Conservation (phyloP, 2,329 filamentous ascomycete genomes). For the Ascochyta viciae-villosae region DNA sequence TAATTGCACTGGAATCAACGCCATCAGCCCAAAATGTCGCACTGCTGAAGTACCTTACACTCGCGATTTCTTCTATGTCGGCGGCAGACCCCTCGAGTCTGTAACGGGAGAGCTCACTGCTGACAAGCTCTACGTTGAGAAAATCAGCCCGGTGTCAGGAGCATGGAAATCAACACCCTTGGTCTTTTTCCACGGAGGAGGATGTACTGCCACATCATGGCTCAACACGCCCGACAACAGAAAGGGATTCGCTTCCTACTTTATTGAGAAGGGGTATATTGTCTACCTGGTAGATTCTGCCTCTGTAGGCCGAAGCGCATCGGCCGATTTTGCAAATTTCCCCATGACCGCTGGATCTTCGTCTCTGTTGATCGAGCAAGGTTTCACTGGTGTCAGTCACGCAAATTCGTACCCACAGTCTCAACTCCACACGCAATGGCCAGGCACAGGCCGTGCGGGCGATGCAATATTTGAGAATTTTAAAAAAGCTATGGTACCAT, state of each 20-base stretch:
- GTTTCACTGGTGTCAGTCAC: conserved; percentile 9
- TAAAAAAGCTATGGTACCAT: conserved; percentile 8
- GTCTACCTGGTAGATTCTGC: conserved; percentile 16
- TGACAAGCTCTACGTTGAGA: conserved; percentile 22
- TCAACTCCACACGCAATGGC: conserved; percentile 16
- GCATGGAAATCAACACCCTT: conserved; percentile 14
- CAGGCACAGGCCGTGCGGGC: conserved; percentile 4
- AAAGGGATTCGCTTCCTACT: conserved; percentile 14
- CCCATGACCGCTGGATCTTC: conserved; percentile 5
- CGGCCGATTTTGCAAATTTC: conserved; percentile 6
- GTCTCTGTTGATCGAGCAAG: not conserved
- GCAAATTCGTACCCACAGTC: conserved; percentile 7
- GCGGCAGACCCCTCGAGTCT: conserved; percentile 19
- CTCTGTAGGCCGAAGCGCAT: conserved; percentile 10
- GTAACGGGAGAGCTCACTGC: conserved; percentile 13
- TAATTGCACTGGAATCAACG: conserved; percentile 11
- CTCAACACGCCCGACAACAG: conserved; percentile 7
- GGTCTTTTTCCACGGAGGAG: conserved; percentile 26
- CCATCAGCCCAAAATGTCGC: conserved; percentile 13
- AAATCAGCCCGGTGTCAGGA: conserved; percentile 4
- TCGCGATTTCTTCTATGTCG: conserved; percentile 23
- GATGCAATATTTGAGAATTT: conserved; percentile 14
- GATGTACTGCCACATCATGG: conserved; percentile 15
- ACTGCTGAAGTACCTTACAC: conserved; percentile 17
- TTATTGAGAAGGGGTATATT: conserved; percentile 14